Evolutionary conservation across 257 asterid genomes (phyloP).

Genomic region (Salvia hispanica): DNA sequence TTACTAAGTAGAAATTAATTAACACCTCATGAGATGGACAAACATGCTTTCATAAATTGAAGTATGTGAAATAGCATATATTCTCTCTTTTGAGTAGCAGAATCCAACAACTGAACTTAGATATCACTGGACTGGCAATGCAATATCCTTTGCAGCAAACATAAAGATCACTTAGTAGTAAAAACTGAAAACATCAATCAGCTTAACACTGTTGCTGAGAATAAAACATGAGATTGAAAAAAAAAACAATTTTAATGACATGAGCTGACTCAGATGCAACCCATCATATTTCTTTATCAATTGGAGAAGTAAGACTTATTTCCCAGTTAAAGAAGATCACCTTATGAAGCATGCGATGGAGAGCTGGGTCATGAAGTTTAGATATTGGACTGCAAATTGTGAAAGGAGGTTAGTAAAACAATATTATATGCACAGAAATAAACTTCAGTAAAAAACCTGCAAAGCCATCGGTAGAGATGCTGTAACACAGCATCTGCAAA

Average conservation of each 20-base stretch:
- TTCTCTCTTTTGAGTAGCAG: background rate
- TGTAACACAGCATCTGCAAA: slow-evolving; percentile 92
- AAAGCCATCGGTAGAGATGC: slow-evolving; percentile 94
- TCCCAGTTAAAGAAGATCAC: slow-evolving; percentile 44
- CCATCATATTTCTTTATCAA: slow-evolving; percentile 16
- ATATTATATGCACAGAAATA: slow-evolving; percentile 25
- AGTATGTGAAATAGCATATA: slow-evolving; percentile 17
- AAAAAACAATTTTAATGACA: slow-evolving; percentile 12
- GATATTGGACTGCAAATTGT: slow-evolving; percentile 77
- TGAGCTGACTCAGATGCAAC: slow-evolving; percentile 20
- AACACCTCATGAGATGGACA: slow-evolving; percentile 18
- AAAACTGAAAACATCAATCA: slow-evolving; percentile 18
- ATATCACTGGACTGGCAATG: background rate
- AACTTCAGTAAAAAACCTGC: slow-evolving; percentile 66
- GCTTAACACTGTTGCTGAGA: slow-evolving; percentile 24
- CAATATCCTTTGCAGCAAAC: slow-evolving; percentile 13
- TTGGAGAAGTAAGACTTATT: slow-evolving; percentile 21
- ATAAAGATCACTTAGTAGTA: slow-evolving; percentile 3
- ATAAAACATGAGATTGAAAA: slow-evolving; percentile 5
- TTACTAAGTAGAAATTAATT: slow-evolving; percentile 9
- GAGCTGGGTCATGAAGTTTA: slow-evolving; percentile 95
- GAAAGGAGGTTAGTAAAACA: slow-evolving; percentile 34
- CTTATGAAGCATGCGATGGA: slow-evolving; percentile 96
- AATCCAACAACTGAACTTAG: slow-evolving; percentile 13
- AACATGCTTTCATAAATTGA: slow-evolving; percentile 12